Base-by-base conservation (phyloP, 345 rosid genomes). In the Carallia pectinifolia region DNA sequence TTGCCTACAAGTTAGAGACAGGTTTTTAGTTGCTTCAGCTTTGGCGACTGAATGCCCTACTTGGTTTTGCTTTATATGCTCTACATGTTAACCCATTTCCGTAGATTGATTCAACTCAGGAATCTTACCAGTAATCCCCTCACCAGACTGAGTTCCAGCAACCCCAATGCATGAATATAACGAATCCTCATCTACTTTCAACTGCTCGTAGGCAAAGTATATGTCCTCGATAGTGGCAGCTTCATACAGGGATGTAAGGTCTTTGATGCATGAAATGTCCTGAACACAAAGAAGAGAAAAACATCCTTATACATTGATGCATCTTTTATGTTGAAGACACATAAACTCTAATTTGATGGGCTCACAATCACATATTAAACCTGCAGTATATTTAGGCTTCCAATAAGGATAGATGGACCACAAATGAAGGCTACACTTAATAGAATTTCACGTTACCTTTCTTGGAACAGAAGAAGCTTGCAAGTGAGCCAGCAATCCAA, bases 381-480 rank as follows among this genome's bases (percentile, higher is more conserved):
- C 17, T 44, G 50, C 50, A 44, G 50, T 44, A 44, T 44, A 44
- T 44, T 44, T 62, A 62, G 10, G 47, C 29, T 48, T 62, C 73
- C 58, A 70, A 62, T 62, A 36, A 40, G 73, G 58, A 12, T 31
- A 64, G n/a, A 55, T 47, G 9, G 61, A 62, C n/a, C 36, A 3
- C 19, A 62, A 58, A 39, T 44, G 30, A 31, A 48, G 18, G 54
- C 52, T 58, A 50, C 54, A 63, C 50, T 29, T 63, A 30, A 53
- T 52, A 69, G 44, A 61, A 47, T 62, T 50, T 48, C 62, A 58
- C 13, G 33, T 77, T 74, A 92, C 97, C 97, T 96, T 92, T 78
- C 97, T 90, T 10, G 93, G 89, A 78, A 96, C 96, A 58, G 96
- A 89, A 61, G 96, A 82, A 70, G 97, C 97, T 84, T 96, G 99